Evolutionary conservation across 257 asterid species (phyloP), one percentile per base, ranked within the genome.

Genomic region (Thymus quinquecostatus): DNA sequence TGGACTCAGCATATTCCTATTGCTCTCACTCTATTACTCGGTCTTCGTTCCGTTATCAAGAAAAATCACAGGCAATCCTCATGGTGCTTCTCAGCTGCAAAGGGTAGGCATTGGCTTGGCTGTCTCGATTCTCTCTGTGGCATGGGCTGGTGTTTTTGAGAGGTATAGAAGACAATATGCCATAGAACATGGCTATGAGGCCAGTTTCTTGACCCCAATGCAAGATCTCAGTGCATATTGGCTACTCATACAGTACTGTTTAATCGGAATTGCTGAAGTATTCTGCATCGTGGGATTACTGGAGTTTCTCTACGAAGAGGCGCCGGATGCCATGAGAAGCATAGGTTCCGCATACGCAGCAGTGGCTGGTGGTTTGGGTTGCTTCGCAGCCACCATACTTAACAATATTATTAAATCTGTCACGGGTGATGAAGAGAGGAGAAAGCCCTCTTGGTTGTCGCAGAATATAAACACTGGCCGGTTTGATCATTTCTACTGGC

Each of bases 251-350:
- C 99, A 94, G 78, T 94, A 94, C 41, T 94, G 99, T 82, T 64
- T 91, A 75, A 91, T 94, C n/a, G 99, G 99, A 58, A 91, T 94
- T 60, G 97, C 99, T 33, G 99, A 91, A 79, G 99, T 91, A 5
- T 91, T 91, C 64, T 86, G 95, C 86, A 89, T 94, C 0, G 97
- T 94, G 74, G 99, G 99, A 30, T 80, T 94, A 62, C 86, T 94
- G 0, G 99, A 94, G 68, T 94, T 94, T 66, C 86, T 94, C 4
- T 94, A 94, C 5, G 97, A 94, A 77, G 99, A 94, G 72, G 99
- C 97, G 3, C 99, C 99, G 0, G 99, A 94, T 77, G 97, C 99
- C 59, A 91, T 94, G 99, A 84, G 97, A 82, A 94, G 97, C 74
- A 88, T 91, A 29, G 97, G 99, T 6, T 94, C 99, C 0, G 96